These are phyloP conservation scores for Simplicillium aogashimaense DNA, from an alignment of 2,329 filamentous ascomycete species.

Conservation along the genomic window DNA sequence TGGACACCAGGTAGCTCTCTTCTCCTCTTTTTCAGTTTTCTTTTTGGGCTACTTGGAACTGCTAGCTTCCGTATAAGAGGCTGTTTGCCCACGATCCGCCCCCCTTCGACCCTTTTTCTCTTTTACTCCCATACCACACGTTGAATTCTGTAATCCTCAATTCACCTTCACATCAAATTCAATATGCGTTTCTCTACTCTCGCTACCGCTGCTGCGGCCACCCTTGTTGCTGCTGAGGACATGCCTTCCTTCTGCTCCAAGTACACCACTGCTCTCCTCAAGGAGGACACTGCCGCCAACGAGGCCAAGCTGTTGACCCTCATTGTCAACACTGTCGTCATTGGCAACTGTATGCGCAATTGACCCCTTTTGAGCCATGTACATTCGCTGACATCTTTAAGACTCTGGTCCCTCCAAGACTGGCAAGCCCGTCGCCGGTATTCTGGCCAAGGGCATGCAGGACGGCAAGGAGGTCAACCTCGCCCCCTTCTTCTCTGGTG, in stretches of 20 bases:
- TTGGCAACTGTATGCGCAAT: slow-evolving; percentile 44
- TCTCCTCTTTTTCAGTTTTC: no score
- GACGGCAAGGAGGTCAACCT: slow-evolving; percentile 44
- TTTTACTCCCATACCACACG: no score
- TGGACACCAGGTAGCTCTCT: no score
- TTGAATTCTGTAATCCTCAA: no score
- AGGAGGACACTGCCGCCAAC: slow-evolving; percentile 48
- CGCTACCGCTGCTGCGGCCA: slow-evolving; percentile 12
- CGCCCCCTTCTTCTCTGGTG: slow-evolving; percentile 49
- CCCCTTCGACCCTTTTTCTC: no score
- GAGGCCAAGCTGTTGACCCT: slow-evolving; percentile 45
- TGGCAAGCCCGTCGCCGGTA: slow-evolving; percentile 43
- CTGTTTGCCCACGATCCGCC: no score
- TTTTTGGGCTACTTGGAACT: no score
- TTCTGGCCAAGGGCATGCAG: slow-evolving; percentile 39
- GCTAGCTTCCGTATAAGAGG: no score
- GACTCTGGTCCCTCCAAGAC: slow-evolving; percentile 40
- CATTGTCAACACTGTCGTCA: slow-evolving; percentile 53
- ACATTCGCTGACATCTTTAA: slow-evolving; percentile 11
- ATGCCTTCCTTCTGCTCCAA: slow-evolving; percentile 52
- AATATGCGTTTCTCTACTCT: slow-evolving; percentile 15
- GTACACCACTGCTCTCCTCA: slow-evolving; percentile 50
- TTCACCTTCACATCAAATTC: slow-evolving; percentile 1
- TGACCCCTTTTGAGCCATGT: background rate
- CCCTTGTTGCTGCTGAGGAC: slow-evolving; percentile 19